phyloP scores from a whole-genome alignment of 225 moss, liverwort and hornwort genomes.

The Marchantia paleacea region DNA sequence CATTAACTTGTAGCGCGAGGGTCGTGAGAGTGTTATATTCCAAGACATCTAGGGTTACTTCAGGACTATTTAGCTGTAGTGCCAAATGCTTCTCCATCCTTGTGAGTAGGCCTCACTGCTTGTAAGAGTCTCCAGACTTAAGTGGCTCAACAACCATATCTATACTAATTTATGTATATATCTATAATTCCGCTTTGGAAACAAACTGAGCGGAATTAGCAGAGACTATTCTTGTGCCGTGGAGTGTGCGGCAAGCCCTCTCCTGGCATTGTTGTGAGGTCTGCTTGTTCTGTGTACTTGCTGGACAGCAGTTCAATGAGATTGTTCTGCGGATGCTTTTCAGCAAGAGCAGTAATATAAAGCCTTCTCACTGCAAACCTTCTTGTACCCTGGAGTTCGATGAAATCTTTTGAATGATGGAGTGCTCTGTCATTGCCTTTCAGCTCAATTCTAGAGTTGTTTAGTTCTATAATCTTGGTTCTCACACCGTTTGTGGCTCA shows the following conservation, averaged over 20 bases:
- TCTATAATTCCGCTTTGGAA: conserved; percentile 6
- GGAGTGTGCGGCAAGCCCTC: not conserved
- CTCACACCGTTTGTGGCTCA: not conserved
- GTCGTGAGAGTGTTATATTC: conserved; percentile 11
- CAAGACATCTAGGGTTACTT: conserved; percentile 18
- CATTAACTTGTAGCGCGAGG: conserved; percentile 15
- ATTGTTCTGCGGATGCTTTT: not conserved
- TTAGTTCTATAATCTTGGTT: not conserved
- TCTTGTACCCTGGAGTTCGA: conserved; percentile 6
- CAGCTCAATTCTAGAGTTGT: not conserved
- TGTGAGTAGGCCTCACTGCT: conserved; percentile 12
- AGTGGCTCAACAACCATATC: not conserved
- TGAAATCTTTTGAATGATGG: conserved; percentile 10
- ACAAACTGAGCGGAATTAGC: conserved; percentile 9
- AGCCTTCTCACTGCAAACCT: conserved; percentile 2
- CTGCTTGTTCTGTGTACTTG: conserved; percentile 6
- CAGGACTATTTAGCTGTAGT: conserved; percentile 11
- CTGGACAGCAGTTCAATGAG: not conserved
- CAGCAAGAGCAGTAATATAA: conserved; percentile 7
- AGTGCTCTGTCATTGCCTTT: not conserved
- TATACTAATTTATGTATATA: conserved; percentile 18
- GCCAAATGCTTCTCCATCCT: conserved; percentile 14
- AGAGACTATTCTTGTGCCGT: conserved; percentile 5
- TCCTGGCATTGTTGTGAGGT: conserved; percentile 10
- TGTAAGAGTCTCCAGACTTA: conserved; percentile 6